Evolutionary conservation across 129 eudicot genomes (phyloP), one percentile per base, ranked within the genome.

Genomic region (Centaurea solstitialis): DNA sequence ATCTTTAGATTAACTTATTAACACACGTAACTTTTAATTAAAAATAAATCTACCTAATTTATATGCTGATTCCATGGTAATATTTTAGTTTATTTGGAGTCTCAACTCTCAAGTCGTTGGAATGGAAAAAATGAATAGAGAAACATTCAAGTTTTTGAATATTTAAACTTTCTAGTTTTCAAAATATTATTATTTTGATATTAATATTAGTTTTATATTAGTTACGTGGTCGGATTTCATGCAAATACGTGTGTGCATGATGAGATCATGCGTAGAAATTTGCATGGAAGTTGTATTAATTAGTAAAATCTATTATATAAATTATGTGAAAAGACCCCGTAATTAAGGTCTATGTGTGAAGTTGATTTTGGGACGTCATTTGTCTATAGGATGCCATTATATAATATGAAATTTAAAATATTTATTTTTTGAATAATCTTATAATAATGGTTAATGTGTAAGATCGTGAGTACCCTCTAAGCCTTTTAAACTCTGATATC

Each of bases 201-300:
- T 7, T 43, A 7, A 61, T 3, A 5, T 61, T 9, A 62, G 23
- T 26, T 62, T 62, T 62, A 47, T 15, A 62, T 62, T 20, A n/a
- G 33, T 62, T 47, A 45, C 80, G 75, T 66, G 70, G 61, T 66
- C 6, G 24, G 24, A 65, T 9, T 71, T 59, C 72, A 68, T 74
- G 45, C 73, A 80, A 9, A 45, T 81, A 74, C 78, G 73, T 81
- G 78, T 33, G 40, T 67, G 76, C 70, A 39, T 20, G 70, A 53
- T 81, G 85, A 82, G 47, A 50, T 82, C 85, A 82, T 50, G 72
- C 18, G 69, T 82, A 10, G 86, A 76, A 50, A 61, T 53, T 9
- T 78, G 81, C 81, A 78, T 77, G 74, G 66, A 77, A 26, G 13
- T 24, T 43, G 21, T 47, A 47, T 47, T 47, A 47, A 47, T 47